Conservation (phyloP, 257 asterid species). For the Solanum chiquidenum region DNA sequence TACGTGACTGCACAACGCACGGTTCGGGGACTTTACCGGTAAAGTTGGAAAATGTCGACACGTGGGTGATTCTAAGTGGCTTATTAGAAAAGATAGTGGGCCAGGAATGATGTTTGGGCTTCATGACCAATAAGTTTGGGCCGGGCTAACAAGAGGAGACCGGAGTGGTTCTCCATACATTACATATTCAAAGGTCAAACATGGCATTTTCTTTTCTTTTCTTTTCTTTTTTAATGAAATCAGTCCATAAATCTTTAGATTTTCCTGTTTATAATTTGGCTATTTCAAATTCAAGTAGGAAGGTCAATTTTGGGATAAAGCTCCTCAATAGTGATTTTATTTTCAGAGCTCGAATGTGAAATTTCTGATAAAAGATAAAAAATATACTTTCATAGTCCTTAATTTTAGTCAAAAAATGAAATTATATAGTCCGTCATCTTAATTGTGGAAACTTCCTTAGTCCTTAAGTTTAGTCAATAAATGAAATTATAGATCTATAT, state of each 20-base stretch:
- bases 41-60: neutral
- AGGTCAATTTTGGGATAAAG: neutral
- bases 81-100: neutral
- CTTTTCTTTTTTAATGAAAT: neutral
- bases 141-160: neutral
- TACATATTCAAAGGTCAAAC: neutral
- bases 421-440: neutral
- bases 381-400: neutral
- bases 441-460: neutral
- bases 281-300: neutral
- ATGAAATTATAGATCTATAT: neutral
- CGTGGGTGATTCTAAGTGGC: neutral
- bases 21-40: neutral
- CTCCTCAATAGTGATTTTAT: neutral
- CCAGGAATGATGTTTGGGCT: neutral
- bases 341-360: fast-evolving
- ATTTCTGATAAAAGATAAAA: neutral
- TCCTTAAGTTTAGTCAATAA: neutral
- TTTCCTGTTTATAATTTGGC: neutral
- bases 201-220: neutral
- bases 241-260: neutral
- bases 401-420: neutral
- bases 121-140: neutral
- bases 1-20: neutral
- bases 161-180: neutral